phyloP scores from a whole-genome alignment of 148 eudicot species.

The Polygonum aviculare region DNA sequence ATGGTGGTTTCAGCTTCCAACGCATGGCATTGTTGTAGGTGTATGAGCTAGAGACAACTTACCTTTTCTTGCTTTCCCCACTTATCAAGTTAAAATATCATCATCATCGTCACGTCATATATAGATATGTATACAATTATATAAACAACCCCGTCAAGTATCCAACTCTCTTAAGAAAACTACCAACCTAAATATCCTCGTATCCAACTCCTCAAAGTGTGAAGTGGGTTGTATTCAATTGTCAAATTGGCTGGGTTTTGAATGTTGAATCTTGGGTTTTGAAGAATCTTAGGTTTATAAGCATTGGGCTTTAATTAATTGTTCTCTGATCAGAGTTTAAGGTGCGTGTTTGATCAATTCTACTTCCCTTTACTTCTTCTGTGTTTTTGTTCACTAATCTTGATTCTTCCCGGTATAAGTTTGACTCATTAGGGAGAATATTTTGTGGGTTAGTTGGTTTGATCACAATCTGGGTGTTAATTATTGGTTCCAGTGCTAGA shows the following conservation, averaged over 20 bases:
- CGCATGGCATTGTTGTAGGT: conserved; percentile 38
- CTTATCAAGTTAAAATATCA: not conserved
- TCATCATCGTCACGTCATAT: not conserved
- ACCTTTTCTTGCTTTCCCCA: conserved; percentile 11
- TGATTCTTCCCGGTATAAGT: too few species aligned
- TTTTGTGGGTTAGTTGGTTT: too few species aligned
- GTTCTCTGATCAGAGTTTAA: not conserved
- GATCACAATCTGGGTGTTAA: not conserved
- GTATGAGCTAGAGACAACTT: conserved; percentile 92
- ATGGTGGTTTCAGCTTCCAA: not conserved
- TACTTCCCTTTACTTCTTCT: not conserved
- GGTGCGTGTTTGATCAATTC: not conserved
- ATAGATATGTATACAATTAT: not conserved
- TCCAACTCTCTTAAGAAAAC: not conserved
- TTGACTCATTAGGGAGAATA: not conserved
- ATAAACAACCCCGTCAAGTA: not conserved
- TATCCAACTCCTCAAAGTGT: not conserved
- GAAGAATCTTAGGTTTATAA: not conserved
- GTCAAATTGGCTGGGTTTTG: not conserved
- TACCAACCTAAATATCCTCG: not conserved
- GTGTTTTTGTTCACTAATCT: not conserved
- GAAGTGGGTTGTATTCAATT: not conserved
- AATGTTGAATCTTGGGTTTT: not conserved
- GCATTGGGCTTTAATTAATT: not conserved
- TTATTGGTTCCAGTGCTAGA: not conserved